Percentiles rank a stretch among this genome's conserved stretches.
phyloP scores from a whole-genome alignment of 768 basidiomycete genomes.

The Sarcomyxa edulis region DNA sequence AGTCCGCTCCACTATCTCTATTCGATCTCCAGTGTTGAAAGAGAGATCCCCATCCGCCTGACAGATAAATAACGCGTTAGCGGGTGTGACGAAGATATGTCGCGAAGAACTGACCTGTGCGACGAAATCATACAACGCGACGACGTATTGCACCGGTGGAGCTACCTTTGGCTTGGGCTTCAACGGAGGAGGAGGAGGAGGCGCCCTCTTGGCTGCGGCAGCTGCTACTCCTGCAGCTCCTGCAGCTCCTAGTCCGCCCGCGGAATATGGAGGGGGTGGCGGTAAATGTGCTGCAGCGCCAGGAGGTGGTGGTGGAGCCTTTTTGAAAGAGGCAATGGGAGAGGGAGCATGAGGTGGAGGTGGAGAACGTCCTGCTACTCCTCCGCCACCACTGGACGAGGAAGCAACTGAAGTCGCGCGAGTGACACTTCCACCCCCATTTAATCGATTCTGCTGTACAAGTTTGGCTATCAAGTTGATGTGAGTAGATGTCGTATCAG shows the following conservation, averaged over 20 bases:
- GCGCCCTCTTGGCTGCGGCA: constrained; percentile 60
- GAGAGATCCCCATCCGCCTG: constrained; percentile 90
- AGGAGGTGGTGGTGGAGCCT: constrained; percentile 50
- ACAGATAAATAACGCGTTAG: background rate
- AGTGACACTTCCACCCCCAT: constrained; percentile 25
- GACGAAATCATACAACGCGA: constrained; percentile 91
- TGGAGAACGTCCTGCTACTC: no score
- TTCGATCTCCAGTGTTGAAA: constrained; percentile 84
- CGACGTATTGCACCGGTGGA: constrained; percentile 67
- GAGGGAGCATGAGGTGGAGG: constrained; percentile 36
- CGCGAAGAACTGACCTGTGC: constrained; percentile 70
- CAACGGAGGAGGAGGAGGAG: constrained; percentile 89
- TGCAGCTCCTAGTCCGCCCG: constrained; percentile 18
- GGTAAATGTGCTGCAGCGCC: constrained; percentile 23
- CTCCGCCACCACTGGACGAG: constrained; percentile 5
- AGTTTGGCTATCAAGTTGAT: constrained; percentile 47
- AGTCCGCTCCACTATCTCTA: constrained; percentile 83
- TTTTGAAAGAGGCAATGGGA: constrained; percentile 39
- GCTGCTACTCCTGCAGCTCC: constrained; percentile 17
- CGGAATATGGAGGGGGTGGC: constrained; percentile 30
- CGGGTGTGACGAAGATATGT: no score
- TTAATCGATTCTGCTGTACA: constrained; percentile 49
- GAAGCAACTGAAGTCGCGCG: constrained; percentile 28
- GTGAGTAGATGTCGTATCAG: background rate
- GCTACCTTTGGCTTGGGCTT: constrained; percentile 81